Evolutionary conservation across 2,329 filamentous ascomycete species (phyloP), one percentile per base, ranked within the genome.

Genomic region (Myriangium duriaei): DNA sequence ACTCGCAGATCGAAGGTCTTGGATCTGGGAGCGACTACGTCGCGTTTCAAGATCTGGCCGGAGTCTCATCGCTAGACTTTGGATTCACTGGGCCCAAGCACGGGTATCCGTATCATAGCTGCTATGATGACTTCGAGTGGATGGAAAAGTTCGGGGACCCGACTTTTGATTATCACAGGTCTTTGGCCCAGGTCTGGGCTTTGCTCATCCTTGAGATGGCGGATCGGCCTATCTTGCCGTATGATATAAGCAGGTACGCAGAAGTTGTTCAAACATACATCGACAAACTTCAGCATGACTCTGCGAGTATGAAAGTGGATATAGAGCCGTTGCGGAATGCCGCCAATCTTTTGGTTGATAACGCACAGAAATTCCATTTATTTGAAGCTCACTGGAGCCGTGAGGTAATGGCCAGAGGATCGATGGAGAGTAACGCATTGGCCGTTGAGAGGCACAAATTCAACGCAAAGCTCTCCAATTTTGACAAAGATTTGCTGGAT

Each of bases 81-180:
- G 71, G 74, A 17, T 96, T 98, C 53, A 59, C 64, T 26, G 81
- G 81, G 31, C 50, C 52, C 1, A 64, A 71, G 5, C 59, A 64
- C 30, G 60, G 58, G 9, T 80, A 72, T 50, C 84, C 87, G 0
- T 76, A 79, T 36, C 79, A 86, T 58, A 87, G 81, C 43, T 91
- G 81, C 60, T 92, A 93, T 59, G 88, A 96, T 54, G 92, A 77
- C 38, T 87, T 82, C 49, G 79, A 86, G 31, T 88, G 85, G 78
- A 84, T 96, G 71, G 67, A 77, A 16, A 71, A 69, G 26, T 75
- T 82, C 42, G 79, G 82, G 14, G 91, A 98, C 55, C 85, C 85
- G 0, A 51, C 47, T 5, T 94, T 94, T 52, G 59, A 69, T 9
- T 91, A 93, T 54, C 91, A 96, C 61, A 72, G 69, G 29, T 61